Evolutionary conservation across 331 rosid species (phyloP), one percentile per base, ranked within the genome.

Genomic region (Erythrophleum ivorense): DNA sequence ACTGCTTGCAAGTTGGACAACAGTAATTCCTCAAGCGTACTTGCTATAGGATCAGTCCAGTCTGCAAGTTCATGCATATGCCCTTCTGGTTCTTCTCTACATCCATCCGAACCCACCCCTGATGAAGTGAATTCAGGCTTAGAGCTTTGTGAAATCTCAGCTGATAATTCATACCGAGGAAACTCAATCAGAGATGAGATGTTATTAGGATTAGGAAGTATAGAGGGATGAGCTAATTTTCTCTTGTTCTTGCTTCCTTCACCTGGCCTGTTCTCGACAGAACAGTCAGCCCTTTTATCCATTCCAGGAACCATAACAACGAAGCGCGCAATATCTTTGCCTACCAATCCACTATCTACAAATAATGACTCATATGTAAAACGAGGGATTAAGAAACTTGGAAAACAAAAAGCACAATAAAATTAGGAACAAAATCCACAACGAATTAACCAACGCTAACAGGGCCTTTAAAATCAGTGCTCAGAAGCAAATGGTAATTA

Each of bases 11-110:
- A 83, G 78, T 88, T 86, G 13, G 86, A 72, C 66, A 87, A 31
- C 66, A 92, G 54, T 21, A 86, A 65, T 53, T 82, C 89, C 84
- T 88, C 92, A 58, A 92, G 89, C 76, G 85, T 82, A 31, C 66
- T 40, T 13, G 84, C 89, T 52, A 87, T 80, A 12, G 90, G 89
- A 83, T 90, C 90, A 67, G 78, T 85, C 97, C 94, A 87, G 76
- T 90, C 92, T 38, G 57, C 68, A 83, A 65, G 38, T 67, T 87
- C 91, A 58, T 18, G 59, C 54, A 67, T 79, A 34, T 57, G 73
- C 14, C 8, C 62, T 12, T 78, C 83, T 33, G 65, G 53, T 75
- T 84, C 84, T 21, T 62, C 77, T 68, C 43, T 71, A 41, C 49
- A 67, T 76, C 21, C 60, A 75, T 80, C 78, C 53, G 72, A 50